A percentile compares a stretch with the other conserved stretches of the same genome.
phyloP scores from a whole-genome alignment of 441 rosid species.

The Viola pubescens region DNA sequence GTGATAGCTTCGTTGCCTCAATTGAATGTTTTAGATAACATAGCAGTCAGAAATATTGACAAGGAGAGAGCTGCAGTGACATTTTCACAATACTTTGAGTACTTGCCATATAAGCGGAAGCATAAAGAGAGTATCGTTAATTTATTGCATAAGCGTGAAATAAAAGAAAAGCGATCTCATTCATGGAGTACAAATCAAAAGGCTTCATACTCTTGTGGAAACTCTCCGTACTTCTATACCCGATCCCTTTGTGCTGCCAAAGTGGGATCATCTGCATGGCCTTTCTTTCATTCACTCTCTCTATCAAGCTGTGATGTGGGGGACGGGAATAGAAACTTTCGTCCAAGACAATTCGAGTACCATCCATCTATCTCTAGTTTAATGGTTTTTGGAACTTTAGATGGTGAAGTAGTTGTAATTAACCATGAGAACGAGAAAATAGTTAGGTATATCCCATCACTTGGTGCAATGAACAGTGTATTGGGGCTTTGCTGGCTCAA shows the following conservation, averaged over 20 bases:
- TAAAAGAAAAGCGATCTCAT: slow-evolving; percentile 32
- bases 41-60: slow-evolving; percentile 60
- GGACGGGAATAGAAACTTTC: slow-evolving; percentile 38
- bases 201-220: slow-evolving; percentile 30
- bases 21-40: slow-evolving; percentile 64
- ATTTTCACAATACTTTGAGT: slow-evolving; percentile 59
- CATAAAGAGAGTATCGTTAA: slow-evolving; percentile 59
- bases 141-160: slow-evolving; percentile 68
- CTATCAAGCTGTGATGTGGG: slow-evolving; percentile 31
- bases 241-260: slow-evolving; percentile 86
- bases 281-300: slow-evolving; percentile 59
- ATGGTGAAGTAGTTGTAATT: slow-evolving; percentile 82
- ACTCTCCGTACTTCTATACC: slow-evolving; percentile 45
- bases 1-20: slow-evolving; percentile 73
- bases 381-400: slow-evolving; percentile 85
- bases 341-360: slow-evolving; percentile 94
- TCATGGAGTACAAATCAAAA: slow-evolving; percentile 20
- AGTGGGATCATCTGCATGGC: slow-evolving; percentile 77
- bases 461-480: slow-evolving; percentile 70
- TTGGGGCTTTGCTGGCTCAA: slow-evolving; percentile 97
- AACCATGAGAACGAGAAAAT: slow-evolving; percentile 78
- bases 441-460: slow-evolving; percentile 59
- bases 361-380: slow-evolving; percentile 68
- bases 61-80: slow-evolving; percentile 53
- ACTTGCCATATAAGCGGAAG: slow-evolving; percentile 63